These are phyloP conservation scores for Backusella luteola DNA, from an alignment of 192 early-diverging fungal genomes.

Conservation along the genomic window DNA sequence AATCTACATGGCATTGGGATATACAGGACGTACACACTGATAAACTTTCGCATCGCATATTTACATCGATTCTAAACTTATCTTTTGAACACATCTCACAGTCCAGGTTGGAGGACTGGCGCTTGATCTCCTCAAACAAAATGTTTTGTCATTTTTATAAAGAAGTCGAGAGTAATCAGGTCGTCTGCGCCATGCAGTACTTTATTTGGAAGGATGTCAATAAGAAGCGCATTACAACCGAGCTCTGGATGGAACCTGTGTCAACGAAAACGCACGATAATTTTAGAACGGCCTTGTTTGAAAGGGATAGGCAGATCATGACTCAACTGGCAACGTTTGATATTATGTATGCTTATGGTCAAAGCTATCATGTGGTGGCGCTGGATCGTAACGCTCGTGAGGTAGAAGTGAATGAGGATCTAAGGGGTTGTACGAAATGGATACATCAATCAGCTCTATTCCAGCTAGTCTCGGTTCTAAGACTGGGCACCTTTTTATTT, in stretches of 20 bases:
- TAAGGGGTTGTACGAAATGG: background rate
- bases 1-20: slow-evolving; percentile 52
- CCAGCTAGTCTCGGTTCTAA: slow-evolving; percentile 28
- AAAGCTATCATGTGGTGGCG: background rate
- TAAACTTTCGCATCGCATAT: slow-evolving; percentile 25
- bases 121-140: slow-evolving; percentile 36
- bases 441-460: slow-evolving; percentile 21
- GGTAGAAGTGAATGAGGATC: background rate
- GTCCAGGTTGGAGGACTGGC: slow-evolving; percentile 39
- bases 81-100: slow-evolving; percentile 53
- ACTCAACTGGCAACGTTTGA: slow-evolving; percentile 59
- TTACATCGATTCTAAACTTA: slow-evolving; percentile 41
- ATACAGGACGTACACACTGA: slow-evolving; percentile 37
- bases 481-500: slow-evolving; percentile 25
- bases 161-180: slow-evolving; percentile 34
- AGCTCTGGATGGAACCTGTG: slow-evolving; percentile 57
- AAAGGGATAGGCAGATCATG: slow-evolving; percentile 38
- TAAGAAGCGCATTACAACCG: slow-evolving; percentile 45
- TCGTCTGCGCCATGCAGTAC: slow-evolving; percentile 43
- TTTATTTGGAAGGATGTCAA: slow-evolving; percentile 44
- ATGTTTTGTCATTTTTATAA: slow-evolving; percentile 46
- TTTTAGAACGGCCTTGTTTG: background rate
- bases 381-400: background rate
- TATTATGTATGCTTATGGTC: slow-evolving; percentile 47
- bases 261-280: background rate